phyloP scores from a whole-genome alignment of 2,329 filamentous ascomycete genomes.

The Hirsutella thompsonii region DNA sequence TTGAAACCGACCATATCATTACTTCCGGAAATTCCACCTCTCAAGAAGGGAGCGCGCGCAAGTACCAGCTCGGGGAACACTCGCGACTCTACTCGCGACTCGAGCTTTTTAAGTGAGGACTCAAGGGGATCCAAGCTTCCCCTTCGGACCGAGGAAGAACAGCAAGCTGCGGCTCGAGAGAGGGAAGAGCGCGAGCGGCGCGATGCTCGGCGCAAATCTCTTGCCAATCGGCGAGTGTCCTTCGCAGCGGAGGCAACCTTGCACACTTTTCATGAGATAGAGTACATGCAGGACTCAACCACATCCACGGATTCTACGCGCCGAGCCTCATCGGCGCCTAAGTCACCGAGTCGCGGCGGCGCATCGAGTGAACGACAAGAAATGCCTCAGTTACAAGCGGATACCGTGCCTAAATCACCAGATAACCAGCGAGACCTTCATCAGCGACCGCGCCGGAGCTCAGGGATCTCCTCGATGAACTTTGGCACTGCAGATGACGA shows the following conservation, averaged over 20 bases:
- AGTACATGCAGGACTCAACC: constrained; percentile 78
- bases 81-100: constrained; percentile 4
- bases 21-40: constrained; percentile 52
- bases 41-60: constrained; percentile 26
- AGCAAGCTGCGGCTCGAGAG: constrained; percentile 55
- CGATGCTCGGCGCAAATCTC: constrained; percentile 82
- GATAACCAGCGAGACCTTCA: constrained; percentile 48
- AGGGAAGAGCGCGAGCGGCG: constrained; percentile 62
- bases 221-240: constrained; percentile 86
- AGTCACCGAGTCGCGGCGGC: constrained; percentile 10
- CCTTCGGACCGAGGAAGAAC: constrained; percentile 55
- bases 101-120: constrained; percentile 11
- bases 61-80: neutral
- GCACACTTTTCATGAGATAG: constrained; percentile 92
- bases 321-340: constrained; percentile 48
- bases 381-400: constrained; percentile 47
- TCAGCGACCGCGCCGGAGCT: constrained; percentile 51
- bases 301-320: constrained; percentile 66
- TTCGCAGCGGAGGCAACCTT: constrained; percentile 95
- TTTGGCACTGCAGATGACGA: constrained; percentile 54
- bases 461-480: constrained; percentile 50
- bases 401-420: constrained; percentile 46
- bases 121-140: constrained; percentile 42
- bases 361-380: constrained; percentile 30
- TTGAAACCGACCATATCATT: constrained; percentile 68